A percentile compares a stretch with the other conserved stretches of the same genome.
These are phyloP conservation scores for Curvularia eragrostidis DNA, from an alignment of 2,329 filamentous ascomycete genomes.

Conservation along the genomic window DNA sequence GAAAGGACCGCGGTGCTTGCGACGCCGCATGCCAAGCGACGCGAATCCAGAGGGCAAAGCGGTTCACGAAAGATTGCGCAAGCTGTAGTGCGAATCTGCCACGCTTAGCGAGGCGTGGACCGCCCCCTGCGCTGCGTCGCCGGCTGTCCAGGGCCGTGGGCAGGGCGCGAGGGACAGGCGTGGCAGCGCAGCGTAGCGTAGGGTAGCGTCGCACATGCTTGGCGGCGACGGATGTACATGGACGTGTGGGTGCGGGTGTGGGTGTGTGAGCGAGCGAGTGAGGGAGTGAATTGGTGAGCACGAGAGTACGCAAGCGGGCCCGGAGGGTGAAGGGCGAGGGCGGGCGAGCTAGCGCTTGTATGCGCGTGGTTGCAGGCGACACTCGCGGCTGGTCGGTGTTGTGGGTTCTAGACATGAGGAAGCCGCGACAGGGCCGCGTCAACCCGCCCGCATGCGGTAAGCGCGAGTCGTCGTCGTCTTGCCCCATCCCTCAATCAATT, in stretches of 20 bases:
- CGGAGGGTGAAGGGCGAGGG: background rate
- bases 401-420: constrained; percentile 23
- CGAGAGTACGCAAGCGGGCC: background rate
- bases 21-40: constrained; percentile 13
- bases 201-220: background rate
- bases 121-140: constrained; percentile 14
- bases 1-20: constrained; percentile 8
- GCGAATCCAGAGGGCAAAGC: constrained; percentile 14
- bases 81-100: constrained; percentile 21
- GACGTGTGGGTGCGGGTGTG: background rate
- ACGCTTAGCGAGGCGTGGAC: constrained; percentile 15
- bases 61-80: constrained; percentile 22
- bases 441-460: constrained; percentile 20
- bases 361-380: constrained; percentile 13
- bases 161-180: background rate
- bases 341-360: background rate
- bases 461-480: constrained; percentile 20
- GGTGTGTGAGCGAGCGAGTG: background rate
- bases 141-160: background rate
- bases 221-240: background rate
- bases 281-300: too few species aligned
- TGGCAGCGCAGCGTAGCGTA: background rate
- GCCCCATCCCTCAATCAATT: constrained; percentile 24
- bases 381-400: constrained; percentile 15
- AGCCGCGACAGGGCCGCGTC: constrained; percentile 26